Evolutionary conservation across 2,329 filamentous ascomycete species (phyloP).

Genomic region (Diplodia scrobiculata): DNA sequence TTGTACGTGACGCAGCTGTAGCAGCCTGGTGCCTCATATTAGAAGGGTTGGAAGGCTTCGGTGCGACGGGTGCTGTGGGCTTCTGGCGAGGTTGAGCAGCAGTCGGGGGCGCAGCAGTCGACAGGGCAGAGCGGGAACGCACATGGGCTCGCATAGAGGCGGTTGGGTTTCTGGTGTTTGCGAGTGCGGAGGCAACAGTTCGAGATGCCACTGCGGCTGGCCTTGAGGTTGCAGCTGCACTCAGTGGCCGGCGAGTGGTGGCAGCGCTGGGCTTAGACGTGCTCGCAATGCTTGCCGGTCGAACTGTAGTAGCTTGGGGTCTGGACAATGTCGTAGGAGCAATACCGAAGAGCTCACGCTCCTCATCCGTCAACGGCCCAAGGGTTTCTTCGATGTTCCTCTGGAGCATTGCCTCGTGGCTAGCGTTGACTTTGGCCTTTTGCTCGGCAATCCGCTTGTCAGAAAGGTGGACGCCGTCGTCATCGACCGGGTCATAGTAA

Average conservation of each 20-base stretch:
- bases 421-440: slow-evolving; percentile 50
- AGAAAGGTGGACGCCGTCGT: slow-evolving; percentile 64
- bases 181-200: slow-evolving; percentile 50
- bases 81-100: slow-evolving; percentile 43
- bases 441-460: slow-evolving; percentile 60
- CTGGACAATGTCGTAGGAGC: slow-evolving; percentile 33
- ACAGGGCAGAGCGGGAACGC: slow-evolving; percentile 37
- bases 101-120: slow-evolving; percentile 46
- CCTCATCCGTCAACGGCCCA: slow-evolving; percentile 45
- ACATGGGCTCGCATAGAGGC: slow-evolving; percentile 20
- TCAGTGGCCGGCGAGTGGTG: slow-evolving; percentile 19
- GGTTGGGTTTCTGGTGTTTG: slow-evolving; percentile 29
- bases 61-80: slow-evolving; percentile 30
- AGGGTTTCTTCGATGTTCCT: slow-evolving; percentile 65
- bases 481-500: slow-evolving; percentile 61
- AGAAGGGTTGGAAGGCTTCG: slow-evolving; percentile 46
- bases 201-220: slow-evolving; percentile 58
- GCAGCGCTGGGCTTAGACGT: slow-evolving; percentile 32
- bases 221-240: slow-evolving; percentile 27
- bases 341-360: slow-evolving; percentile 53
- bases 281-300: slow-evolving; percentile 33
- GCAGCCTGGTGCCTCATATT: slow-evolving; percentile 62
- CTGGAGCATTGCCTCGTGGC: slow-evolving; percentile 67
- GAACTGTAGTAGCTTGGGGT: slow-evolving; percentile 29
- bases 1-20: slow-evolving; percentile 72